Base-by-base conservation (phyloP, 2,329 filamentous ascomycete genomes). In the Amphichorda felina region DNA sequence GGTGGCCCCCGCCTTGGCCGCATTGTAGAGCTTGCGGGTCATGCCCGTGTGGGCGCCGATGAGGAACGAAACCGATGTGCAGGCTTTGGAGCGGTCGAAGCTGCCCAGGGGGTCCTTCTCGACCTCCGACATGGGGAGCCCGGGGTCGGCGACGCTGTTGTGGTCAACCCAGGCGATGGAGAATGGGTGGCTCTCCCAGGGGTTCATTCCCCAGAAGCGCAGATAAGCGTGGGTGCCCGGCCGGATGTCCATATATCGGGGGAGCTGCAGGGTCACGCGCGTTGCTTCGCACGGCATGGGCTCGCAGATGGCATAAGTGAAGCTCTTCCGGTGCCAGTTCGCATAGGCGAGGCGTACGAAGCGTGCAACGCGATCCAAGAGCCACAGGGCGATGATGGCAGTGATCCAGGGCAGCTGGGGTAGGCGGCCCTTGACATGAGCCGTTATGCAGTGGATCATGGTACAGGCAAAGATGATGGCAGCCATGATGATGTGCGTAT, bases 21-120 rank as follows among this genome's bases (percentile, higher is more conserved):
- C 75, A 47, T 82, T 66, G 64, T 76, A 93, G 3, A 96, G 74
- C 47, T 77, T 77, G 49, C 85, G 76, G 7, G 91, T 96, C 61
- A 94, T 81, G 21, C 89, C 89, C 0, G 82, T 88, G 40, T 91
- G 82, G 19, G 87, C 84, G 41, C 85, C 84, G 45, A 95, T 80
- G 47, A 96, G 68, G 48, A 95, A 84, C 1, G 82, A 87, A 40
- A 94, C 74, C 15, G 64, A 61, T 0, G 72, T 75, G 4, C 57
- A 62, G 36, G 60, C 55, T n/a, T 51, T 48, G 30, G 60, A 58
- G 38, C 64, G 61, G 41, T 60, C 54, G 14, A 61, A 43, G 5
- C 57, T 47, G 4, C 55, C 53, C 35, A 57, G 47, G 15, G 53
- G 48, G 28, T 63, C 54, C 53, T 59, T 63, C 31, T 33, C 35